These are phyloP conservation scores for Talinum fruticosum DNA, from an alignment of 148 eudicot genomes.

Conservation along the genomic window DNA sequence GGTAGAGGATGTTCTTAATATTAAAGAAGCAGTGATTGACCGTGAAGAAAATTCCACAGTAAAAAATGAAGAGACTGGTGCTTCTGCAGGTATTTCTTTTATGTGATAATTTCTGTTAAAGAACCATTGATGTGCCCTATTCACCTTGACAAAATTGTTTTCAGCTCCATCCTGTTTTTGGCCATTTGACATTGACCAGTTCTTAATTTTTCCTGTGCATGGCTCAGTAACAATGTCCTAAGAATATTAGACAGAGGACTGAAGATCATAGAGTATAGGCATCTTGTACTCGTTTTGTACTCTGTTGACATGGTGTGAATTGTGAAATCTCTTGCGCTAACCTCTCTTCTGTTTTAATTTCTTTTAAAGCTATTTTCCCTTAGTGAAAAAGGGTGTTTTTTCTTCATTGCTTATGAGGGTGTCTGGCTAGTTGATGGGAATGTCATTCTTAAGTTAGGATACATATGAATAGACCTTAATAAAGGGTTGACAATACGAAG, in stretches of 20 bases:
- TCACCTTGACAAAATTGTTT: not conserved
- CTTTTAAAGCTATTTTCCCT: not conserved
- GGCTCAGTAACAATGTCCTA: not conserved
- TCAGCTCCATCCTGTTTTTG: not conserved
- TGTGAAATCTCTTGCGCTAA: not conserved
- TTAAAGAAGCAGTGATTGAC: constrained; percentile 28
- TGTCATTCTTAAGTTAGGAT: not conserved
- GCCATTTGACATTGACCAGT: not conserved
- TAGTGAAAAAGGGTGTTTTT: not conserved
- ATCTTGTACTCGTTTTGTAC: no score
- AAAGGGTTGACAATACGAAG: not conserved
- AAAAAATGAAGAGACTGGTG: constrained; percentile 34
- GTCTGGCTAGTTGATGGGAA: no score
- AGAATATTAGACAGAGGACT: not conserved
- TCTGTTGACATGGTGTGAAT: not conserved
- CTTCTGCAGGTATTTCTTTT: constrained; percentile 31
- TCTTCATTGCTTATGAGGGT: no score
- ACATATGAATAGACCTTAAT: not conserved
- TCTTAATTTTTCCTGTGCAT: not conserved
- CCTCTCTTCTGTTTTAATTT: not conserved
- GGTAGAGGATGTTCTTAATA: constrained; percentile 22
- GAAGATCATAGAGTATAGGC: no score
- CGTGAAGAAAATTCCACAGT: constrained; percentile 30
- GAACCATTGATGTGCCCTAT: not conserved
- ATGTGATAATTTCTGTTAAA: not conserved